Base-by-base conservation (phyloP, 75 land plant genomes). In the Cupressus sempervirens region DNA sequence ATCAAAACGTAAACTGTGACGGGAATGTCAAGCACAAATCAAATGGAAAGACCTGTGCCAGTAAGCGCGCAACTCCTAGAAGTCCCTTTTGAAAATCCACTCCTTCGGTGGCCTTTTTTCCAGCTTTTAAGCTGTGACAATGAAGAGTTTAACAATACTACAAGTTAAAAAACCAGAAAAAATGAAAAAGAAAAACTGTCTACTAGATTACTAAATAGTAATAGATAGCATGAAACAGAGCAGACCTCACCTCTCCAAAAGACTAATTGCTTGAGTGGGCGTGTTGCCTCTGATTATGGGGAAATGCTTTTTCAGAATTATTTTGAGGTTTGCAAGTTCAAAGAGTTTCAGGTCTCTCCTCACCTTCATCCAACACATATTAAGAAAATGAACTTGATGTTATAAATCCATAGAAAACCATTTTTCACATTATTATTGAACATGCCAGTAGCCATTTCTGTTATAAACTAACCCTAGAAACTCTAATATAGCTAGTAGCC, bases 311-410 rank as follows among this genome's bases (percentile, higher is more conserved):
- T 87, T 84, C 80, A 96, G 52, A 34, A 91, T 74, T 40, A 93
- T 90, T 82, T 85, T 89, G 84, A 96, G 81, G 5, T 89, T 67
- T 32, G 88, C 76, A 29, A 89, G 88, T 62, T 88, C 86, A 40
- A 96, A 83, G 9, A 96, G 89, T 75, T 81, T 92, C 83, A 94
- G 72, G 85, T 96, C 93, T 67, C 98, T 91, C 84, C 94, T 91
- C 40, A 96, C 95, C 96, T 94, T 68, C 43, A 76, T 35, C 23
- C 15, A 36, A 80, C 30, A 36, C 48, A 82, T 54, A 45, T 35
- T 23, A 38, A 16, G 62, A 56, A 56, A 56, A 18, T 56, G 23
- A 56, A 23, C 62, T 56, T 50, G 14, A 8, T 50, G 12, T 50
- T 12, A 0, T 50, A 50, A 50, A 56, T 3, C 3, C 0, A 14